Conservation (phyloP, 1,139 yeast species). For the Arxiozyma bovina region DNA sequence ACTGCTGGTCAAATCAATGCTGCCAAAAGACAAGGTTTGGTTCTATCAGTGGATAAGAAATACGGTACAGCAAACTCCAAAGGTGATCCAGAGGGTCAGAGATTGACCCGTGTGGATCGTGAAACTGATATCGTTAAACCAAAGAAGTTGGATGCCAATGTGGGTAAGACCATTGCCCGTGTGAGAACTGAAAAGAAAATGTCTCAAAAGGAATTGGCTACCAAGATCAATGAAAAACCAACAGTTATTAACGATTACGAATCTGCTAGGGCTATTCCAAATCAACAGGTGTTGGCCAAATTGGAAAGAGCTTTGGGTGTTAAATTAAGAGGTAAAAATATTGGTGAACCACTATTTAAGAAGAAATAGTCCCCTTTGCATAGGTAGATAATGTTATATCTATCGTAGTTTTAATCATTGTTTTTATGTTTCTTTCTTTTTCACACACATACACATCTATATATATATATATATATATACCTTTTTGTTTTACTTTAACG, state of each 20-base stretch:
- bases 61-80: slow-evolving; percentile 60
- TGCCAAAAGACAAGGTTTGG: slow-evolving; percentile 86
- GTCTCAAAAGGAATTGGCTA: slow-evolving; percentile 94
- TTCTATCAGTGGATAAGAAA: slow-evolving; percentile 88
- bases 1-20: slow-evolving; percentile 74
- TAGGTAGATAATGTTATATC: background rate
- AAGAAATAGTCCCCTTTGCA: slow-evolving; percentile 26
- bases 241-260: slow-evolving; percentile 92
- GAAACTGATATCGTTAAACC: slow-evolving; percentile 91
- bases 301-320: slow-evolving; percentile 91
- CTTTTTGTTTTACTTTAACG: background rate
- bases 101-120: slow-evolving; percentile 86
- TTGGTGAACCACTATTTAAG: slow-evolving; percentile 69
- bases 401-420: background rate
- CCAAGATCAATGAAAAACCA: slow-evolving; percentile 91
- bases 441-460: background rate
- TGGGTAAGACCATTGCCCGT: slow-evolving; percentile 79
- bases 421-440: too few relatives aligned
- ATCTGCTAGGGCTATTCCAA: slow-evolving; percentile 93
- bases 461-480: background rate
- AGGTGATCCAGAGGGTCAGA: slow-evolving; percentile 84
- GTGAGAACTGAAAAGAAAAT: slow-evolving; percentile 84
- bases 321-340: slow-evolving; percentile 90
- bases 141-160: slow-evolving; percentile 71
- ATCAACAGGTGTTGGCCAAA: slow-evolving; percentile 87